These are phyloP conservation scores for Hypoxylon sp. DNA, from an alignment of 2,329 filamentous ascomycete genomes.

Conservation along the genomic window DNA sequence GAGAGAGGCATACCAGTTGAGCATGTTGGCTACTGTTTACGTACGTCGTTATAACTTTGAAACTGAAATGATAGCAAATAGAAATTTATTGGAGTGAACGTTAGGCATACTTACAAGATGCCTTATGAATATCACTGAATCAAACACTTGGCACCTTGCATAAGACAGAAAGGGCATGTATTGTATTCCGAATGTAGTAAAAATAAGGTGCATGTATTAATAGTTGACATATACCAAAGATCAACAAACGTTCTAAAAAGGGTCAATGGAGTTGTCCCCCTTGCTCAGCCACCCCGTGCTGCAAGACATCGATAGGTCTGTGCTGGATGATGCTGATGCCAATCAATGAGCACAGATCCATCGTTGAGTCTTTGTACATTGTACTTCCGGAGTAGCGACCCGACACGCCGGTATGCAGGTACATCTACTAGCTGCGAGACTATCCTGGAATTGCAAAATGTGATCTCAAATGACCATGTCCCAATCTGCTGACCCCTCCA, in stretches of 20 bases:
- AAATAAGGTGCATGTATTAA: conserved; percentile 40
- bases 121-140: not conserved
- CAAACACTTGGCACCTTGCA: conserved; percentile 9
- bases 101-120: conserved; percentile 6
- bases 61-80: conserved; percentile 32
- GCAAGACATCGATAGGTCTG: conserved; percentile 46
- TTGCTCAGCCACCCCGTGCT: conserved; percentile 43
- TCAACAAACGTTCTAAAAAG: conserved; percentile 24
- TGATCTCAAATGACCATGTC: conserved; percentile 30
- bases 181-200: conserved; percentile 33
- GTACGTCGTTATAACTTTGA: conserved; percentile 26
- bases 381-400: conserved; percentile 49
- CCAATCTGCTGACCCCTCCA: conserved; percentile 30
- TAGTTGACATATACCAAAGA: conserved; percentile 30
- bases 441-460: conserved; percentile 37
- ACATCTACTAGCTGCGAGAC: conserved; percentile 47
- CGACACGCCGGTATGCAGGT: conserved; percentile 54
- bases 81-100: not conserved
- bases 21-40: conserved; percentile 21
- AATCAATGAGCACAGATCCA: conserved; percentile 36
- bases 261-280: conserved; percentile 32
- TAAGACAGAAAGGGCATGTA: conserved; percentile 13
- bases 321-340: conserved; percentile 33
- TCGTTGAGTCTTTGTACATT: conserved; percentile 22
- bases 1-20: conserved; percentile 7